These are phyloP conservation scores for Coemansia sp. DNA, from an alignment of 192 early-diverging fungal genomes.

Conservation along the genomic window DNA sequence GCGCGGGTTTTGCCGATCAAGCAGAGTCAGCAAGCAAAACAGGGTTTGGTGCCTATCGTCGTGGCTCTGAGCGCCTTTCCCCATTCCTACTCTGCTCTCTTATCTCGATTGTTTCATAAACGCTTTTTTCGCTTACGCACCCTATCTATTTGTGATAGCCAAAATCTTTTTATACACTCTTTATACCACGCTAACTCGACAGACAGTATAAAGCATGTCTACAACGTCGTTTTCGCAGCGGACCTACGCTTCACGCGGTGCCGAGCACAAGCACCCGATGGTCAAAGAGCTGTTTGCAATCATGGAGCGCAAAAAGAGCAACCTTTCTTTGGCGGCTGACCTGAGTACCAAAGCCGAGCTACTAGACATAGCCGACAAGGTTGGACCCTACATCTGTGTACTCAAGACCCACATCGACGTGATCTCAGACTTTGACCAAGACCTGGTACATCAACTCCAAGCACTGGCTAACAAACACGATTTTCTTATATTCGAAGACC, in stretches of 20 bases:
- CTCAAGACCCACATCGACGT: slow-evolving; percentile 98
- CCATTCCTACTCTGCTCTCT: too few species aligned
- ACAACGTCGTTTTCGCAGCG: slow-evolving; percentile 40
- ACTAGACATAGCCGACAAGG: slow-evolving; percentile 77
- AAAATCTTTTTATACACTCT: too few species aligned
- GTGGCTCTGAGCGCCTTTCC: too few species aligned
- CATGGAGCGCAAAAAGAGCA: slow-evolving; percentile 89
- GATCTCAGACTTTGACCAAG: slow-evolving; percentile 86
- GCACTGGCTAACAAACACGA: slow-evolving; percentile 79
- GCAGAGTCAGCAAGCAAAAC: too few species aligned
- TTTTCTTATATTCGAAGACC: slow-evolving; percentile 98
- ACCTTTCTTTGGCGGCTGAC: slow-evolving; percentile 89
- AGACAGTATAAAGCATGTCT: too few species aligned
- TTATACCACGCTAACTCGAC: too few species aligned
- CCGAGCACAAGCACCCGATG: slow-evolving; percentile 68
- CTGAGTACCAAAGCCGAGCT: slow-evolving; percentile 85
- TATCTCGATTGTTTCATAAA: too few species aligned
- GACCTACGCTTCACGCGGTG: slow-evolving; percentile 66
- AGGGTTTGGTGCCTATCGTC: too few species aligned
- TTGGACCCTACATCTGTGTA: slow-evolving; percentile 93
- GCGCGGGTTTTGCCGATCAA: too few species aligned
- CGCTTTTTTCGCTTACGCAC: too few species aligned
- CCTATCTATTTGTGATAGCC: too few species aligned
- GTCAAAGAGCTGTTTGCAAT: slow-evolving; percentile 69
- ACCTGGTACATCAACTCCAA: slow-evolving; percentile 69